phyloP scores from a whole-genome alignment of 305 asterid genomes.

The Solanum hybrid region DNA sequence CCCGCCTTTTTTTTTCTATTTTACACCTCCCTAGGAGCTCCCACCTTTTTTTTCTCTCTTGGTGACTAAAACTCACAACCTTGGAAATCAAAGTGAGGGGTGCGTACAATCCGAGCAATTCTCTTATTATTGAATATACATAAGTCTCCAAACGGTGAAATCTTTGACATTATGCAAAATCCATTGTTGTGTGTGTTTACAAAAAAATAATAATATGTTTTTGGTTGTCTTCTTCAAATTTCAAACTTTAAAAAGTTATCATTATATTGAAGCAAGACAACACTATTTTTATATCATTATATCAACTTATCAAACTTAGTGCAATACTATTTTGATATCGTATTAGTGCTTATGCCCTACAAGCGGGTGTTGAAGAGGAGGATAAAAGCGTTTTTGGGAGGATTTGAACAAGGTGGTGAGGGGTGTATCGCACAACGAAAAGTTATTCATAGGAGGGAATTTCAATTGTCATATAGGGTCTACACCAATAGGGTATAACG shows the following conservation, averaged over 20 bases:
- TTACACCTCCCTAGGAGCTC: not conserved
- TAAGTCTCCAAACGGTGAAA: not conserved
- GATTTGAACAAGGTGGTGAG: not conserved
- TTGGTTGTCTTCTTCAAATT: not conserved
- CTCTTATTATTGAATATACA: not conserved
- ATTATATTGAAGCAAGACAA: not conserved
- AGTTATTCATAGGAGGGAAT: not conserved
- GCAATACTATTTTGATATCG: not conserved
- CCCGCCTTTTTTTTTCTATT: no score
- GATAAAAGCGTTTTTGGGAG: not conserved
- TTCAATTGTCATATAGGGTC: not conserved
- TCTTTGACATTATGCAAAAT: not conserved
- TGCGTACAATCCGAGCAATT: not conserved
- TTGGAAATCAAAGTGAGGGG: not conserved
- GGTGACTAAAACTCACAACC: not conserved
- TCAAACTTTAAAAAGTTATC: not conserved
- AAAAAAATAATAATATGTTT: no score
- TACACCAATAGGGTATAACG: not conserved
- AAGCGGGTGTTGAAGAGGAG: not conserved
- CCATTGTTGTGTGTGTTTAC: not conserved
- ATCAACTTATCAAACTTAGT: not conserved
- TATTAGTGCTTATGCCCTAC: not conserved
- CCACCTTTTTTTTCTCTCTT: not conserved
- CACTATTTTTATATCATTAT: not conserved
- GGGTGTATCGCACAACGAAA: not conserved